Base-by-base conservation (phyloP, 106 monocot genomes). In the Hemerocallis citrina region DNA sequence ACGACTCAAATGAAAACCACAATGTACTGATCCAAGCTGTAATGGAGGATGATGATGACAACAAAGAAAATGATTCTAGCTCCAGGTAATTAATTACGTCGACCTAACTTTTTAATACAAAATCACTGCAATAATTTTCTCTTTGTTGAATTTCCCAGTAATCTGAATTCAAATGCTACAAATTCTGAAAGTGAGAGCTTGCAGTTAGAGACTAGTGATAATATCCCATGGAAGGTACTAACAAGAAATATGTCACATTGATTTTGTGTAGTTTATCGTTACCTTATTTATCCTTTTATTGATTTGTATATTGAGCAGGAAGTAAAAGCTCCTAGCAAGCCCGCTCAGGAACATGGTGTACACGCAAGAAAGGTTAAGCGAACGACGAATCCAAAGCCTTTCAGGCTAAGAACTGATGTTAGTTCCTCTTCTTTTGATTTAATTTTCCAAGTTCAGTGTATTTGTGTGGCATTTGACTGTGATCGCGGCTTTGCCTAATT, bases 371-470 rank as follows among this genome's bases (percentile, higher is more conserved):
- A 71, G 55, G 37, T 37, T 28, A 76, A 69, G 72, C 72, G 38
- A 40, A 61, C 77, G 19, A 92, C 91, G 30, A 80, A 80, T 36
- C 91, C 86, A 6, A 86, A 78, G 66, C 91, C 91, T 51, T 92
- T 92, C 62, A 67, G 86, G 62, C 72, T 92, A n/a, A 80, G 91
- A 83, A 86, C 86, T 21, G 80, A 83, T 64, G 91, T 92, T 43
- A 72, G 86, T 67, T 37, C 4, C 14, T 31, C 0, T n/a, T n/a
- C n/a, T 54, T 3, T 16, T 54, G 13, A 54, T 2, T 54, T 16
- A 54, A 14, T 28, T 54, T n/a, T n/a, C n/a, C n/a, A n/a, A 31
- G 3, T 16, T 34, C 10, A 34, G 48, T 57, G 1, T 12, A 48
- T 3, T 3, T 64, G 10, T 35, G 3, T 49, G 6, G 9, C 3